Conservation (phyloP, 2,329 filamentous ascomycete genomes). For the Trichoderma atrobrunneum region DNA sequence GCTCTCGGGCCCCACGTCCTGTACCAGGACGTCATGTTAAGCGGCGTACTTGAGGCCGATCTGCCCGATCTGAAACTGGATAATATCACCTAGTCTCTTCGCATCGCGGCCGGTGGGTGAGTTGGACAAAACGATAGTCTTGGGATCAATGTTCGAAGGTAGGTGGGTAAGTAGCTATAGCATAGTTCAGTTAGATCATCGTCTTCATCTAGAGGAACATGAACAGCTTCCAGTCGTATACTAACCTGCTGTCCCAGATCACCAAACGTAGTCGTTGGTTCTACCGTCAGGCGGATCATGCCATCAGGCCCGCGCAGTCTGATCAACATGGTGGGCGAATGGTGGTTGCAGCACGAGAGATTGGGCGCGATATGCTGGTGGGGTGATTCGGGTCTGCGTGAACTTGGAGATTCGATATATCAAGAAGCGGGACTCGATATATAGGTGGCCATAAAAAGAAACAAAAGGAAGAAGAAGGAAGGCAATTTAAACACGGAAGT, state of each 20-base stretch:
- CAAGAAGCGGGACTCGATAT: not conserved
- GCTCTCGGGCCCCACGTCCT: constrained; percentile 18
- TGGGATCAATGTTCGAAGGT: constrained; percentile 59
- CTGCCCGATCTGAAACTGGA: constrained; percentile 53
- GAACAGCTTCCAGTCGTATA: not conserved
- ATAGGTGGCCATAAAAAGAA: not conserved
- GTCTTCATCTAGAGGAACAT: not conserved
- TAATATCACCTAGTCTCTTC: constrained; percentile 58
- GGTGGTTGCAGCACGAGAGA: not conserved
- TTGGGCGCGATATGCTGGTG: not conserved
- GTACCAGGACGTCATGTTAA: not conserved
- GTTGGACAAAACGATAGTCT: constrained; percentile 61
- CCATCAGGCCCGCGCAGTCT: constrained; percentile 89
- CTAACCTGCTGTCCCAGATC: constrained; percentile 54
- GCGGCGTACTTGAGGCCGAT: constrained; percentile 55
- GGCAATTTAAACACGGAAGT: not conserved
- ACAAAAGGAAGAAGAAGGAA: not conserved
- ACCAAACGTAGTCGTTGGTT: constrained; percentile 69
- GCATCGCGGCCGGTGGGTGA: constrained; percentile 56
- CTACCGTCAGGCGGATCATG: constrained; percentile 80
- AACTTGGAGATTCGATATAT: not conserved
- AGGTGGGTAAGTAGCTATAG: constrained; percentile 56
- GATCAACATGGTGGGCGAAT: constrained; percentile 64
- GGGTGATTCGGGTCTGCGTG: not conserved
- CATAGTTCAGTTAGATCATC: constrained; percentile 1